phyloP scores from a whole-genome alignment of 768 basidiomycete species.

The Pleurotus cornucopiae region DNA sequence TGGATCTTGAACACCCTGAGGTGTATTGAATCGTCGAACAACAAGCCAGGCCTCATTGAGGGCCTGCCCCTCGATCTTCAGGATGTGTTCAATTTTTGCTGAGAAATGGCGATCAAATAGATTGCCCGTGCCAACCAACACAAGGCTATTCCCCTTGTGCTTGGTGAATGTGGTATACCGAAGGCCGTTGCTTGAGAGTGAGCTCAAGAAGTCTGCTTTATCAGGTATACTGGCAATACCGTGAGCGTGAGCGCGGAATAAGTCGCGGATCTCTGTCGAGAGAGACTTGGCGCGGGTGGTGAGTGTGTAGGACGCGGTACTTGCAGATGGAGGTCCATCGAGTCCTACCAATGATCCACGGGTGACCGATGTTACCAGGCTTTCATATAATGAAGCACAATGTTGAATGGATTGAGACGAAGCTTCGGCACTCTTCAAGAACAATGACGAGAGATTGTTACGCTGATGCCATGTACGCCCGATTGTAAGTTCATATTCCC shows the following conservation, averaged over 20 bases:
- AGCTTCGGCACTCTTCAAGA: background rate
- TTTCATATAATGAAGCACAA: background rate
- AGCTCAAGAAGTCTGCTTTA: background rate
- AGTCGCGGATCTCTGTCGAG: background rate
- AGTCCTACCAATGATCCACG: background rate
- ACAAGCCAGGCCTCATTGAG: background rate
- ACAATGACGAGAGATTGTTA: background rate
- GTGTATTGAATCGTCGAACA: background rate
- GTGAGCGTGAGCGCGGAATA: background rate
- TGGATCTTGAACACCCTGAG: background rate
- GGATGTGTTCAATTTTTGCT: background rate
- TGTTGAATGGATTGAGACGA: background rate
- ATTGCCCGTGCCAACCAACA: background rate
- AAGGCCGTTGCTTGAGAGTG: background rate
- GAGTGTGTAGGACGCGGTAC: background rate
- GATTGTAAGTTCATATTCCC: background rate
- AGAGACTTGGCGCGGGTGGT: background rate
- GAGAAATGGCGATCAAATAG: background rate
- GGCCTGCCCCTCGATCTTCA: background rate
- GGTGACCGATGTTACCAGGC: background rate
- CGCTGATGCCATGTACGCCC: background rate
- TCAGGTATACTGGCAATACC: background rate
- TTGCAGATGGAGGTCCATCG: background rate
- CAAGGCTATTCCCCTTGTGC: background rate
- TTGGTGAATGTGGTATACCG: background rate